These are phyloP conservation scores for Boletus fagicola DNA, from an alignment of 768 basidiomycete species.

Conservation along the genomic window DNA sequence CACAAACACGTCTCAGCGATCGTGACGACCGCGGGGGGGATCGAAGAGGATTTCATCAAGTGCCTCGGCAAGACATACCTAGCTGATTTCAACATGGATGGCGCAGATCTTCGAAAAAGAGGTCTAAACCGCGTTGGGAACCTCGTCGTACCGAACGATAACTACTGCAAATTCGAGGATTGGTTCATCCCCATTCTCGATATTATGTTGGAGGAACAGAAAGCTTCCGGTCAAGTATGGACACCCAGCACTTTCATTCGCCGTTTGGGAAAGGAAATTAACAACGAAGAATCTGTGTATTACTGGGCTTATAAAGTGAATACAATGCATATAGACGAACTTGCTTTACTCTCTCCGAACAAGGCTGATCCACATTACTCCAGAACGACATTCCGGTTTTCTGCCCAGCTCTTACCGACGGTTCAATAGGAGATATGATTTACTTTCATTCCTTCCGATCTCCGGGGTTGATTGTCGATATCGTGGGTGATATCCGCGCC, in stretches of 20 bases:
- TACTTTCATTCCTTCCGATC: conserved; percentile 96
- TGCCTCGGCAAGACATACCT: conserved; percentile 97
- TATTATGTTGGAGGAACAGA: conserved; percentile 86
- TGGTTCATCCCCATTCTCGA: conserved; percentile 97
- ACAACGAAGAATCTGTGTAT: conserved; percentile 96
- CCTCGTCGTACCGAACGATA: conserved; percentile 93
- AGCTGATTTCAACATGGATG: conserved; percentile 89
- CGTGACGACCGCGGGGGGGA: conserved; percentile 96
- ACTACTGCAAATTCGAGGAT: conserved; percentile 99
- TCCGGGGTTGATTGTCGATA: conserved; percentile 85
- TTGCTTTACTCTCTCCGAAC: conserved; percentile 11
- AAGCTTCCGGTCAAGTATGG: conserved; percentile 69
- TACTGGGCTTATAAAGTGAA: conserved; percentile 99
- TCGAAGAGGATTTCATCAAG: conserved; percentile 99
- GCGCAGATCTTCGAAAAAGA: conserved; percentile 77
- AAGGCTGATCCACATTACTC: conserved; percentile 26
- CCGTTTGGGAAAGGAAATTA: conserved; percentile 93
- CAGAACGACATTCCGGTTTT: conserved; percentile 99
- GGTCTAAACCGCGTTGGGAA: conserved; percentile 99
- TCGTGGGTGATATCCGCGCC: conserved; percentile 89
- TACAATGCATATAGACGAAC: conserved; percentile 22
- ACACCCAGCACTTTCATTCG: conserved; percentile 92
- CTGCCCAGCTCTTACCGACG: conserved; percentile 97
- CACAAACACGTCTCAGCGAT: conserved; percentile 85
- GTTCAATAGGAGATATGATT: conserved; percentile 98